Conservation (phyloP, 257 asterid species). For the Solanum habrochaites region DNA sequence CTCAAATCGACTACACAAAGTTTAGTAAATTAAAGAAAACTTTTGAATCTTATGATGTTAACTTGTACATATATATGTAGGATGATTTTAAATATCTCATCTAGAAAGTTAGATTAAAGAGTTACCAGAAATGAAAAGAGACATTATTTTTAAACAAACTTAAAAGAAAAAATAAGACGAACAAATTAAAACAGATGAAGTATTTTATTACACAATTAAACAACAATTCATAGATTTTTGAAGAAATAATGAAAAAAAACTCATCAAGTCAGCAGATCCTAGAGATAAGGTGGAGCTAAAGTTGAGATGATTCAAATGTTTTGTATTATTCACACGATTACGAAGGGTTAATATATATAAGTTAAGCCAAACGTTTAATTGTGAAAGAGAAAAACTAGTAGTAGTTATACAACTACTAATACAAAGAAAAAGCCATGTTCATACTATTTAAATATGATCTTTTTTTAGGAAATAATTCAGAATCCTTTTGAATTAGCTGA, state of each 20-base stretch:
- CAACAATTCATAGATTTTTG: not conserved
- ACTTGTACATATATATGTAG: not conserved
- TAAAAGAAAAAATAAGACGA: too few relatives aligned
- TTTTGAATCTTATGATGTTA: not conserved
- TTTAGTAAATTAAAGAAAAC: too few relatives aligned
- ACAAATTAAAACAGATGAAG: too few relatives aligned
- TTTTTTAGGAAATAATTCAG: not conserved
- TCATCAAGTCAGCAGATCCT: not conserved
- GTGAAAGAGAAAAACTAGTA: too few relatives aligned
- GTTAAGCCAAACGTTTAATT: not conserved
- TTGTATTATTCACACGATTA: not conserved
- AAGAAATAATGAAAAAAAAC: not conserved
- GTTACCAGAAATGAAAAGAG: not conserved
- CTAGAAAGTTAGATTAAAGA: not conserved
- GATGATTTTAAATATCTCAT: not conserved
- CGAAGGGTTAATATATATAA: not conserved
- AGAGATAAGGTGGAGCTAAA: not conserved
- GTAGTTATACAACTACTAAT: not conserved
- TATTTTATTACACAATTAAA: too few relatives aligned
- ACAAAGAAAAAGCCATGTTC: not conserved
- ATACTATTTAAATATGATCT: not conserved
- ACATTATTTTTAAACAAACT: too few relatives aligned
- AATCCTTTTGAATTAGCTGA: not conserved
- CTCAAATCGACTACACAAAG: too few relatives aligned
- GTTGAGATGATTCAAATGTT: not conserved